Evolutionary conservation across 371 early-diverging fungal species (phyloP), one percentile per base, ranked within the genome.

Genomic region (Vittaforma corneae): DNA sequence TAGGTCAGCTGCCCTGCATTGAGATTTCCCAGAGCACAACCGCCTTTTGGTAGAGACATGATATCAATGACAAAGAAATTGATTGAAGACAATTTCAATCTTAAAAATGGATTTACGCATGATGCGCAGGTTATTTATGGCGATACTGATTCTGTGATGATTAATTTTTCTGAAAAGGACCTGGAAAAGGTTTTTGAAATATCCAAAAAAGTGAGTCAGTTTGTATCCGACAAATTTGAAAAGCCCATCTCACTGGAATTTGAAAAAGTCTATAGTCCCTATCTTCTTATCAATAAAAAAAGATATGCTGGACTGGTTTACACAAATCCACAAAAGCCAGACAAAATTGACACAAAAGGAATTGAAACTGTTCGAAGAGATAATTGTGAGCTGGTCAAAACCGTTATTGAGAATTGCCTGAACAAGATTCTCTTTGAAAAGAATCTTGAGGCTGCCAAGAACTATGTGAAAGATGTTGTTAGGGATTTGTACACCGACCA

Each of bases 121-220:
- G 86, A 94, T 70, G 89, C 92, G 0, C 77, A 82, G 33, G 95
- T 98, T 50, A 91, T 97, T 60, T 98, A 97, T 71, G 99, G 99
- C 52, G 99, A 98, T 77, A 98, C 97, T 0, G 97, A 98, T 82
- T 97, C 97, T 1, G 96, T 98, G 28, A 97, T 98, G 99, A 90
- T 98, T 55, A 90, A 91, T 58, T 93, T 95, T 82, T 89, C 90
- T 29, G 85, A 84, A 9, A 75, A 82, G 37, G 81, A 80, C 54
- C 79, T 94, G 22, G 24, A 54, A 6, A 54, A 42, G 30, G 68
- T 73, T 6, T 77, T 76, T 65, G 45, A 71, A 26, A 65, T 71
- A 42, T 61, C 70, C n/a, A 69, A 68, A 30, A 45, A 61, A 38
- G 74, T 80, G 35, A 91, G 94, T 0, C 82, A 83, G 20, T 78